Conservation (phyloP, 2,329 filamentous ascomycete genomes). For the Fusarium pseudonygamai region DNA sequence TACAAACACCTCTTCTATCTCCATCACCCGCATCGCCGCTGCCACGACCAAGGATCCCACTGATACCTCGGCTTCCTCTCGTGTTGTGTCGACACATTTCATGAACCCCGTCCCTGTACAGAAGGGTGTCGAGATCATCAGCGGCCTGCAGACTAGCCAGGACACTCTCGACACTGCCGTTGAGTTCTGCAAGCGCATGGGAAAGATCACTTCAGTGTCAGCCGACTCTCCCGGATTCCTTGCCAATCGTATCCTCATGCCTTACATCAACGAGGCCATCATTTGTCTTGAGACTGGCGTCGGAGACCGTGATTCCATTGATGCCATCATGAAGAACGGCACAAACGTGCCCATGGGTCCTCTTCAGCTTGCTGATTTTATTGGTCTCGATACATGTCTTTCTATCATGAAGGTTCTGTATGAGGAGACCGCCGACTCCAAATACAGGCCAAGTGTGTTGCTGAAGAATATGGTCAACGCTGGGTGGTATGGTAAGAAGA, state of each 20-base stretch:
- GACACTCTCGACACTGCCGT: conserved; percentile 84
- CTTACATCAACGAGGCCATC: conserved; percentile 98
- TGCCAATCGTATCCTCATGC: conserved; percentile 97
- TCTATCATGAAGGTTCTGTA: conserved; percentile 97
- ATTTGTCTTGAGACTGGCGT: conserved; percentile 96
- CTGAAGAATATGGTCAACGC: conserved; percentile 97
- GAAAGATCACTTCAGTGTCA: conserved; percentile 88
- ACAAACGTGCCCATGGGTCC: conserved; percentile 99
- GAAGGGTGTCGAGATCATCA: conserved; percentile 97
- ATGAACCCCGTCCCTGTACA: conserved; percentile 99
- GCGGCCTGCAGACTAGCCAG: conserved; percentile 88
- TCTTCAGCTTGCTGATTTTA: conserved; percentile 92
- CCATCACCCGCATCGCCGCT: conserved; percentile 94
- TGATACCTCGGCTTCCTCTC: conserved; percentile 82
- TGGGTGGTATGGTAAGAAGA: conserved; percentile 98
- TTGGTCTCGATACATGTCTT: conserved; percentile 94
- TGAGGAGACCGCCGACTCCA: conserved; percentile 90
- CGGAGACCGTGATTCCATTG: conserved; percentile 89
- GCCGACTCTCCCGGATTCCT: conserved; percentile 94
- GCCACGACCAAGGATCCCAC: conserved; percentile 81
- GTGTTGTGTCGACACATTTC: conserved; percentile 96
- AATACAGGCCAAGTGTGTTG: conserved; percentile 90
- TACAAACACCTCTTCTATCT: conserved; percentile 98
- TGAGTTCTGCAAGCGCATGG: conserved; percentile 89
- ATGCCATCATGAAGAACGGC: conserved; percentile 98